Percentiles rank a stretch among this genome's conserved stretches.
These are phyloP conservation scores for Penicillium digitatum DNA, from an alignment of 2,329 filamentous ascomycete species.

Conservation along the genomic window DNA sequence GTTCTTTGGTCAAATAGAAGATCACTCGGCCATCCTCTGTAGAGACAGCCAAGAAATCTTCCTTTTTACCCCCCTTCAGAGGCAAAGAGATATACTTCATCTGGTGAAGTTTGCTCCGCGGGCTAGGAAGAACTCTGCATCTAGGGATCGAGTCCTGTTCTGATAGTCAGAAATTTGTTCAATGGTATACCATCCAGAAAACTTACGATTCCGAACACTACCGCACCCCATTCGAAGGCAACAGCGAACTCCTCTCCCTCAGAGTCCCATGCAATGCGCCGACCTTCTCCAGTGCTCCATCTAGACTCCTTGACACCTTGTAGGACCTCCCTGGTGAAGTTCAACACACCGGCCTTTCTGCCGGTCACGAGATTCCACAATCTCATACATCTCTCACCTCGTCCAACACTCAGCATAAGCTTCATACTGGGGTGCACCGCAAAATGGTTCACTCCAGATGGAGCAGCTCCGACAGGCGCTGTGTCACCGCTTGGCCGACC, in stretches of 20 bases:
- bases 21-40: constrained; percentile 87
- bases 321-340: constrained; percentile 71
- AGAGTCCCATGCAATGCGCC: constrained; percentile 74
- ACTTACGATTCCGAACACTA: constrained; percentile 74
- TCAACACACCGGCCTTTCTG: constrained; percentile 89
- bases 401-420: constrained; percentile 88
- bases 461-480: constrained; percentile 71
- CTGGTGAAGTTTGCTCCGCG: constrained; percentile 77
- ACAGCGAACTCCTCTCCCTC: constrained; percentile 81
- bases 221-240: constrained; percentile 77
- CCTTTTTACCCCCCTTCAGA: constrained; percentile 39
- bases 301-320: constrained; percentile 71
- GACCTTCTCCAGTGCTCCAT: constrained; percentile 75
- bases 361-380: constrained; percentile 96
- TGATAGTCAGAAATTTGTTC: constrained; percentile 15
- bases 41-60: constrained; percentile 66
- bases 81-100: constrained; percentile 63
- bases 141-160: constrained; percentile 68
- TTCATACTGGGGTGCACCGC: constrained; percentile 95
- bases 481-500: constrained; percentile 88
- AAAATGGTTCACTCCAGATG: constrained; percentile 89
- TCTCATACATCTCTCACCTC: constrained; percentile 85
- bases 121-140: constrained; percentile 65
- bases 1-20: constrained; percentile 67
- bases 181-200: neutral